Base-by-base conservation (phyloP, 148 eudicot species). In the Arbutus unedo region DNA sequence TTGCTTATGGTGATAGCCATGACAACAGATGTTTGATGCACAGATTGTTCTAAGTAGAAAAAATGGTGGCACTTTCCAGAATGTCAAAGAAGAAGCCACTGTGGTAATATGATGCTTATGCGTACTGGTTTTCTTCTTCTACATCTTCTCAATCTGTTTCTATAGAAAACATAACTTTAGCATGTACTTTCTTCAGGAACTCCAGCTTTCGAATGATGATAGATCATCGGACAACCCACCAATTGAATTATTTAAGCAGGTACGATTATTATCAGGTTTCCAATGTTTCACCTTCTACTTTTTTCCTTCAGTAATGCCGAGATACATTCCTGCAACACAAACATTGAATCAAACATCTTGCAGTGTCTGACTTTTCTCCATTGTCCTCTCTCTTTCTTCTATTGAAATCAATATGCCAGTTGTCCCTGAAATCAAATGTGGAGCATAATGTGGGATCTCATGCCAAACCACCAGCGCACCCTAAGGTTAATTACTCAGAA, bases 161-260 rank as follows among this genome's bases (percentile, higher is more conserved):
- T 23, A 25, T 64, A 31, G 19, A 56, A 72, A 45, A 45, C 21
- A n/a, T 54, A 66, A 71, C 71, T 50, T 8, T 7, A 25, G 8
- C 50, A 67, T 23, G 66, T 56, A 25, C 44, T 8, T 50, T 45
- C 64, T 51, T 9, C 86, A 93, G 97, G 92, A 91, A 80, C 82
- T 74, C 62, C 87, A 90, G 85, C 80, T 76, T 77, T 70, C 85
- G 53, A 82, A 23, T 78, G 71, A 72, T 73, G 83, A 87, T 78
- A 86, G 82, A 31, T 38, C 68, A 45, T 57, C 81, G 9, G 84
- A 81, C 62, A 77, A 71, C 82, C 94, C 92, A 44, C 93, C 93
- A 51, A 80, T 31, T 54, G 94, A 93, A 79, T 67, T 91, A 80
- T 91, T 91, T 85, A 86, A 81, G 23, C 88, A 91, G 94, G 97